Evolutionary conservation across 805 yeast species (phyloP).

Genomic region (Ascoidea tarda): DNA sequence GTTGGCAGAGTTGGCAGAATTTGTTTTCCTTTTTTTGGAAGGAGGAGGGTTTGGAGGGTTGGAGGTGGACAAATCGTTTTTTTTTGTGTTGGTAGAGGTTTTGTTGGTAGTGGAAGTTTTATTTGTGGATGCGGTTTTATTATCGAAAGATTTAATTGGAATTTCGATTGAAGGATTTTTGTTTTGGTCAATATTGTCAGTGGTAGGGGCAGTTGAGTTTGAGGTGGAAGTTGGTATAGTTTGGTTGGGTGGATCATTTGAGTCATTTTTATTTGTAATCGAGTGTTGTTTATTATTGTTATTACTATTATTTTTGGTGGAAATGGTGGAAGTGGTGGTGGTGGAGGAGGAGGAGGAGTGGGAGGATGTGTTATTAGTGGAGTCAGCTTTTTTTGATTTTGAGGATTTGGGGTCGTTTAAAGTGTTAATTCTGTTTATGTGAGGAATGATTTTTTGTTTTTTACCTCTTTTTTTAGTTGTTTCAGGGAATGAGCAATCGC

Average conservation of each 20-base stretch:
- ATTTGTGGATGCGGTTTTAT: neutral
- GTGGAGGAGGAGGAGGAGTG: conserved; percentile 5
- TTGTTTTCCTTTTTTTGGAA: neutral
- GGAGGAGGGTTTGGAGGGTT: neutral
- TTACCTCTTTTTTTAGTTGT: conserved; percentile 23
- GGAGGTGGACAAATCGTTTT: neutral
- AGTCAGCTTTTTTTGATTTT: conserved; percentile 7
- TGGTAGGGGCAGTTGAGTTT: neutral
- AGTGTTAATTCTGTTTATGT: too few species aligned
- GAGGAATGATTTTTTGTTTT: neutral
- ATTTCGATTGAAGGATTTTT: neutral
- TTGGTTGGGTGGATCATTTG: neutral
- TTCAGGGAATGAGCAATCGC: conserved; percentile 59
- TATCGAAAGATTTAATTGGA: conserved; percentile 13
- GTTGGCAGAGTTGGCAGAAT: neutral
- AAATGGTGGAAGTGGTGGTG: conserved; percentile 1
- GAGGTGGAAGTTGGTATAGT: too few species aligned
- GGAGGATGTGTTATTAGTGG: neutral
- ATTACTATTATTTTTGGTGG: conserved; percentile 5
- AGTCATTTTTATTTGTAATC: neutral
- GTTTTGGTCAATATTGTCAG: neutral
- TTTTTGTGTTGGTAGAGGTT: neutral
- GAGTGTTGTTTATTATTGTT: neutral
- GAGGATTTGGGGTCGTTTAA: conserved; percentile 18
- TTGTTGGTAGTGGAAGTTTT: neutral